phyloP scores from a whole-genome alignment of 177 flowering plant species.

The Vitis hybrid region DNA sequence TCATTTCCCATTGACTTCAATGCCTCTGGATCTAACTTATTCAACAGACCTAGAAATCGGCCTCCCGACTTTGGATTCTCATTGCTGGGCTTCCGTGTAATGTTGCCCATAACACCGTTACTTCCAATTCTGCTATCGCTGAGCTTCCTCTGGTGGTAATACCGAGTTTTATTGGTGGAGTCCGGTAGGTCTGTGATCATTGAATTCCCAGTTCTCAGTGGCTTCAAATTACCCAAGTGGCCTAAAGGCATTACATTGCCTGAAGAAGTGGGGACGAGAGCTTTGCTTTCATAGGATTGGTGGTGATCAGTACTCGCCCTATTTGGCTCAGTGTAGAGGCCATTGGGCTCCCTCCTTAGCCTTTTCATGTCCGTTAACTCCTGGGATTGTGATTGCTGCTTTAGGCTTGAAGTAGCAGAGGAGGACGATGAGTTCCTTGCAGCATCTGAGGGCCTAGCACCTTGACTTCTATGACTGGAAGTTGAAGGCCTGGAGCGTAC shows the following conservation, averaged over 20 bases:
- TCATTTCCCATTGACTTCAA: conserved; percentile 76
- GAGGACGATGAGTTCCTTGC: conserved; percentile 42
- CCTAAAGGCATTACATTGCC: conserved; percentile 34
- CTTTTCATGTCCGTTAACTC: conserved; percentile 1
- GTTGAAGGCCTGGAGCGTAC: conserved; percentile 11
- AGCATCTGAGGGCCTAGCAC: conserved; percentile 24
- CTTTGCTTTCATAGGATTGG: conserved; percentile 20
- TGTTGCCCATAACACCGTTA: conserved; percentile 38
- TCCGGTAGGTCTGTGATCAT: conserved; percentile 1
- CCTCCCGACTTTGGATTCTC: neutral
- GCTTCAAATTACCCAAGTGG: conserved; percentile 36
- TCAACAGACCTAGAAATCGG: conserved; percentile 11
- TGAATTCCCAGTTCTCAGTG: conserved; percentile 14
- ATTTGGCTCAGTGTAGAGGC: conserved; percentile 19
- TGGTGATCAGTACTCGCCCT: conserved; percentile 11
- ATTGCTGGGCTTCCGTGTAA: conserved; percentile 25
- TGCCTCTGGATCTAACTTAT: conserved; percentile 48
- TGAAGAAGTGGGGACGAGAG: conserved; percentile 28
- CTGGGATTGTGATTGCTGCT: conserved; percentile 2
- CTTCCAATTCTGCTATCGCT: conserved; percentile 3
- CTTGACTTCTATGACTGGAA: conserved; percentile 8
- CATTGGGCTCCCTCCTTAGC: conserved; percentile 12
- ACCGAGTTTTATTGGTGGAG: conserved; percentile 7
- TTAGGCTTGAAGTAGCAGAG: conserved; percentile 18
- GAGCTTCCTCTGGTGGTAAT: neutral